Base-by-base conservation (phyloP, 75 land plant genomes). In the Selaginella tamariscina region DNA sequence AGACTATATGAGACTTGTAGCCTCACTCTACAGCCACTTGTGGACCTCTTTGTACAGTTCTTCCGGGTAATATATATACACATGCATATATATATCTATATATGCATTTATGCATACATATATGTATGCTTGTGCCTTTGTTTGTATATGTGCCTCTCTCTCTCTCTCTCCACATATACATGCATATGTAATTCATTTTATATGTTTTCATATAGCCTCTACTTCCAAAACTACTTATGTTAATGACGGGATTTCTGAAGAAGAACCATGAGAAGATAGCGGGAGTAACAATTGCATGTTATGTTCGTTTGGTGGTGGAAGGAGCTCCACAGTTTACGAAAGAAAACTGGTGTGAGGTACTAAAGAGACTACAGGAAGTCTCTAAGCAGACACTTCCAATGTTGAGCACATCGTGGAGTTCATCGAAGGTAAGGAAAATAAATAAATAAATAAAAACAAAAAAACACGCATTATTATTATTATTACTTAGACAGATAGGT, bases 1-100 rank as follows among this genome's bases (percentile, higher is more conserved):
- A 73, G 86, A 84, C 78, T 72, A 56, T 67, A 72, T 69, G 88
- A 88, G 65, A 85, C 86, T 29, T 64, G 71, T 71, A 54, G 72
- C n/a, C 76, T 88, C 31, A 85, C 82, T 32, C 72, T 76, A 31
- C 75, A 83, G 26, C 81, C 82, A 44, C 68, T 88, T 18, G 82
- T 88, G 27, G 86, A 88, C 49, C 56, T 88, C 27, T 88, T 75
- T 74, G 70, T 77, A 31, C 70, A 65, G 23, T 83, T 83, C 60
- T 85, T 72, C 67, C 56, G 71, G 54, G 49, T 39, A 5, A 15
- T 39, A 5, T 15, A 15, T 39, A 5, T 15, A 39, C 15, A 5
- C 15, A 39, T 39, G 49, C 49, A 15, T 39, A 39, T n/a, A n/a
- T n/a, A n/a, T n/a, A n/a, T n/a, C n/a, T n/a, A n/a, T n/a, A n/a